phyloP scores from a whole-genome alignment of 2,329 filamentous ascomycete species.

The Pseudogymnoascus sp. region DNA sequence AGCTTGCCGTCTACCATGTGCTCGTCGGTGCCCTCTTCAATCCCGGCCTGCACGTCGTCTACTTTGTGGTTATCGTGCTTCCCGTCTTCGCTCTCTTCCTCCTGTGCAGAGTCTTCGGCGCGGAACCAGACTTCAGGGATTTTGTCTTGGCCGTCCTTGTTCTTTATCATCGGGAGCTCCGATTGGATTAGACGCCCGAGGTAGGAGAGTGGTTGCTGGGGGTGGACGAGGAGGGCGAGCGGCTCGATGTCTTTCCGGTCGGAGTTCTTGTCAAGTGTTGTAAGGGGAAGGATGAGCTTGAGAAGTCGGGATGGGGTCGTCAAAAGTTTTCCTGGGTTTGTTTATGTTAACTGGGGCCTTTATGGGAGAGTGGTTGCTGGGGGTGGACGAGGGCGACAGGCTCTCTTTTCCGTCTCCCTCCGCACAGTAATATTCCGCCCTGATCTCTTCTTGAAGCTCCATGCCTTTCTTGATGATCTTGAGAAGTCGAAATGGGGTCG shows the following conservation, averaged over 20 bases:
- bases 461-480: too few relatives aligned
- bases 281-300: constrained; percentile 71
- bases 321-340: constrained; percentile 57
- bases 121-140: constrained; percentile 70
- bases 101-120: constrained; percentile 62
- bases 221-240: constrained; percentile 75
- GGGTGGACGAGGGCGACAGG: too few relatives aligned
- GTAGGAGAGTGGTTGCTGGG: constrained; percentile 85
- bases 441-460: too few relatives aligned
- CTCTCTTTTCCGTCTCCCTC: too few relatives aligned
- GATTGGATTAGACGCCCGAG: constrained; percentile 83
- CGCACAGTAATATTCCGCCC: too few relatives aligned
- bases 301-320: constrained; percentile 74
- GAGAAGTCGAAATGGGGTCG: too few relatives aligned
- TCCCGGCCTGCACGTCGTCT: constrained; percentile 26
- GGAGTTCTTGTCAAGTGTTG: constrained; percentile 48
- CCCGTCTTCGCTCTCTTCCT: constrained; percentile 25
- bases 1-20: constrained; percentile 39
- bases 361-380: too few relatives aligned
- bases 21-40: constrained; percentile 36
- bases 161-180: constrained; percentile 60
- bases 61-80: constrained; percentile 39
- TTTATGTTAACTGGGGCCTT: background rate
- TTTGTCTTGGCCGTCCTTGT: constrained; percentile 55
- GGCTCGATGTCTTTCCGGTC: constrained; percentile 70